phyloP scores from a whole-genome alignment of 2,329 filamentous ascomycete species.

The Fusarium anguioides region DNA sequence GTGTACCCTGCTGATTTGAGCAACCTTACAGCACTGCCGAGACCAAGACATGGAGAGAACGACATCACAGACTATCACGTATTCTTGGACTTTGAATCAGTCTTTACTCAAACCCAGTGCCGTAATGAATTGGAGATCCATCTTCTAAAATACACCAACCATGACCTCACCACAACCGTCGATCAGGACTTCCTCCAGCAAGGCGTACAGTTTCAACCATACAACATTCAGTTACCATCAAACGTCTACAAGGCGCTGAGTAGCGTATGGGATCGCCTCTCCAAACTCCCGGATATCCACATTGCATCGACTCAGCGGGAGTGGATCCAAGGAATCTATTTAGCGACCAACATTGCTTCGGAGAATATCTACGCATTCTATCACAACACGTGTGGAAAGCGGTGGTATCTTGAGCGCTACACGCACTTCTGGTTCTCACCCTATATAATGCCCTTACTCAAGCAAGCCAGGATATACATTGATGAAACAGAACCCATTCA shows the following conservation, averaged over 20 bases:
- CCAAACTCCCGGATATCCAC: background rate
- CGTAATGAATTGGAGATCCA: slow-evolving; percentile 2
- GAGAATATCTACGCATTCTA: slow-evolving; percentile 3
- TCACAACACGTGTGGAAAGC: background rate
- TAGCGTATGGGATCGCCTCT: background rate
- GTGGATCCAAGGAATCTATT: background rate
- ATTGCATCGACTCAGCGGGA: background rate
- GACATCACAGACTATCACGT: background rate
- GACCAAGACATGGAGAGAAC: background rate
- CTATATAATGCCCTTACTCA: background rate
- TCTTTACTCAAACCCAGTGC: slow-evolving; percentile 1
- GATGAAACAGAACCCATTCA: background rate
- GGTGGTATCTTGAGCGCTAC: background rate
- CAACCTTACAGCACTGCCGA: slow-evolving; percentile 41
- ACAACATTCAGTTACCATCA: background rate
- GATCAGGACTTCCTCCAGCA: background rate
- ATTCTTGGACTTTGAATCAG: background rate
- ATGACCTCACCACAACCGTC: background rate
- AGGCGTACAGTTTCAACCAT: background rate
- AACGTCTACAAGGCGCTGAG: background rate
- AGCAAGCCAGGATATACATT: background rate
- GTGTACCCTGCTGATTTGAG: slow-evolving; percentile 25
- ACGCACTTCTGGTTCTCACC: background rate
- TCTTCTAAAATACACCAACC: background rate
- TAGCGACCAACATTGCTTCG: background rate